Base-by-base conservation (phyloP, 1,139 yeast species). In the Arxiozyma bovina region DNA sequence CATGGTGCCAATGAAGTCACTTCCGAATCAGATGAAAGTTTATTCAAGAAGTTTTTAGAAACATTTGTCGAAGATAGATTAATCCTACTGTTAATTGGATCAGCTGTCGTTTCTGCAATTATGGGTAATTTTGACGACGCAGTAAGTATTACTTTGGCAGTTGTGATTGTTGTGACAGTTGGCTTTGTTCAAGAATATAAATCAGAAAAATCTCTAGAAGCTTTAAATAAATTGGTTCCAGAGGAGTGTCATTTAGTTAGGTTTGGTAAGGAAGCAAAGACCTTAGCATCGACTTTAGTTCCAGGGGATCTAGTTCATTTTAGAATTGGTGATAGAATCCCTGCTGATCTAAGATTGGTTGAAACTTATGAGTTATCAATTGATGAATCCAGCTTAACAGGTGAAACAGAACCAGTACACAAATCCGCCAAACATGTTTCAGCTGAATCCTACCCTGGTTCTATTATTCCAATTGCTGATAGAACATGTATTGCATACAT, bases 71-170 rank as follows among this genome's bases (percentile, higher is more conserved):
- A 86, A 62, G 96, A 91, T 71, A 96, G 96, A 20, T 76, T 93
- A 71, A 91, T 93, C 60, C 74, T 93, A 63, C 74, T 93, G 55
- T 77, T 93, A 64, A 87, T 90, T 49, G 97, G 94, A 0, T 88
- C 96, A 0, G 96, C 98, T 0, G 78, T 78, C 4, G 77, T 93
- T 42, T 84, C 94, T 60, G 85, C 93, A 62, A 72, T 87, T 67
- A 87, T 93, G 94, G 96, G 96, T 25, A 93, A 93, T 70, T 81
- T 83, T 44, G 97, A 91, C 68, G 99, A 93, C 69, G 96, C 98
- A 2, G 74, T 93, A 27, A 84, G 94, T 58, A 91, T 91, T 64
- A 83, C 95, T 0, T 75, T 89, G 60, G 98, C 98, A 7, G 87
- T 91, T 55, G 64, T 87, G 44, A 90, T 91, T 61, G 98, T 91